Base-by-base conservation (phyloP, 202 grass and related monocot genomes). In the Carex sylvatica region DNA sequence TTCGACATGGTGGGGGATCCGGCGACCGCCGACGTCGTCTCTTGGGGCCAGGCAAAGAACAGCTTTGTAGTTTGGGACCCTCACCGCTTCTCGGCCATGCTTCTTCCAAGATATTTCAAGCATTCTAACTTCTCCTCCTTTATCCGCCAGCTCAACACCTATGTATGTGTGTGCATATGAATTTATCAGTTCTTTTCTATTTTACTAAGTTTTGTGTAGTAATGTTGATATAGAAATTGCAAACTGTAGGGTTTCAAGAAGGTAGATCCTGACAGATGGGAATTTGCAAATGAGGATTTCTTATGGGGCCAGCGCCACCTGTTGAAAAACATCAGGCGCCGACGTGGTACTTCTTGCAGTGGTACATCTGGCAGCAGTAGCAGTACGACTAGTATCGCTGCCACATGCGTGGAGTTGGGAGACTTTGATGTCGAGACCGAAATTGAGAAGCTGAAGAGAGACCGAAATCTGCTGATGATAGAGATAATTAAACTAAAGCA, bases 231-330 rank as follows among this genome's bases (percentile, higher is more conserved):
- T 74, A 31, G 4, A 14, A 24, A 52, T 74, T 55, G 7, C 15
- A 75, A 70, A 4, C 56, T 84, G 47, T 72, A 97, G 93, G 90
- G 92, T 76, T 97, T 97, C 77, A 84, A 88, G n/a, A 94, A 97
- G 84, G 90, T 94, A 30, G 93, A 83, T 85, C 85, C 90, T 4
- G 90, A 94, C 47, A 87, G 85, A 78, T 97, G 91, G 94, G 94
- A 97, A 65, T 97, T 97, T 72, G 92, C 91, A 60, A 88, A 92
- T 62, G 83, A 83, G 38, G 86, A 85, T 52, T 97, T 97, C 82
- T 72, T 94, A 44, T 78, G 83, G 15, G 94, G 94, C 9, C 91
- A 94, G 74, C 85, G 78, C 42, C 90, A 92, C 74, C 88, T 97
- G 46, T 82, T 97, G 12, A 69, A 83, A 54, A 88, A 87, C 80